These are phyloP conservation scores for Sequoia sempervirens DNA, from an alignment of 75 land plant species.

Conservation along the genomic window DNA sequence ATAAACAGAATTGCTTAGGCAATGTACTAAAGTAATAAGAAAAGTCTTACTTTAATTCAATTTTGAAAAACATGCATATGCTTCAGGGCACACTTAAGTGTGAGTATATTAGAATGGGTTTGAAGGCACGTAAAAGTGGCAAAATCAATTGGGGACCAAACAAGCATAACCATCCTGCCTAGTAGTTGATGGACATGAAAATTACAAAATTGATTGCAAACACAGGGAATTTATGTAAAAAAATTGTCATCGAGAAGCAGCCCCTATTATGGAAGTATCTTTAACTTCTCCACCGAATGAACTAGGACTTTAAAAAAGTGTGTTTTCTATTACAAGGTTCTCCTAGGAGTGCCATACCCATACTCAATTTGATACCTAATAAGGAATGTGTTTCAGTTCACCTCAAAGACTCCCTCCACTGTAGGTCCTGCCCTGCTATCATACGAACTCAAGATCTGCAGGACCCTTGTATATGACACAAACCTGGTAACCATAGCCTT, in stretches of 20 bases:
- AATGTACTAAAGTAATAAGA: background rate
- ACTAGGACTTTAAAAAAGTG: too few species aligned
- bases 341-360: too few species aligned
- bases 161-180: background rate
- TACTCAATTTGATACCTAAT: too few species aligned
- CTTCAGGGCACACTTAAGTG: background rate
- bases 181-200: background rate
- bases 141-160: background rate
- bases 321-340: too few species aligned
- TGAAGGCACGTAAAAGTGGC: background rate
- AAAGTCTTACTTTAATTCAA: background rate
- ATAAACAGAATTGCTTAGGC: background rate
- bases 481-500: too few species aligned
- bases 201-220: background rate
- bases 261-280: background rate
- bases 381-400: too few species aligned
- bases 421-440: too few species aligned
- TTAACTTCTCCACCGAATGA: too few species aligned
- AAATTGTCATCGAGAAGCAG: background rate
- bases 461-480: too few species aligned
- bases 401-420: too few species aligned
- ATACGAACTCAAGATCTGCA: too few species aligned
- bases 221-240: background rate
- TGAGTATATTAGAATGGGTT: background rate
- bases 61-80: background rate